Evolutionary conservation across 768 basidiomycete genomes (phyloP).

Genomic region (Lactarius deliciosus): DNA sequence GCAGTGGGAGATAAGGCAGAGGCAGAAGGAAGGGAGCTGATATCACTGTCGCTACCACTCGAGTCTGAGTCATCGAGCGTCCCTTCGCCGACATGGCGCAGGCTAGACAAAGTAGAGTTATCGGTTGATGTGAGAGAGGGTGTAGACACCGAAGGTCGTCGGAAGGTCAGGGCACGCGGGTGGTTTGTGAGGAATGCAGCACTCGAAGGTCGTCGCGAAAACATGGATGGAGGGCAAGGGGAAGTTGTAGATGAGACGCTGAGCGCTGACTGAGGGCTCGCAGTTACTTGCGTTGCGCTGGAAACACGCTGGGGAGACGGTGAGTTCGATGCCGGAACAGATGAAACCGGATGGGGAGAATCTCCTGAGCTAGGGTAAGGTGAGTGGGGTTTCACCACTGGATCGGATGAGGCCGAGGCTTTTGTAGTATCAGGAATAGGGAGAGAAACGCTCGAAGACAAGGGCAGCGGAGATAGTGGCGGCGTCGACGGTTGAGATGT

Average conservation of each 20-base stretch:
- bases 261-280: constrained; percentile 22
- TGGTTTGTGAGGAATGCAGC: constrained; percentile 27
- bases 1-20: constrained; percentile 40
- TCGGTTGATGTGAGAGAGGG: constrained; percentile 39
- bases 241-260: constrained; percentile 25
- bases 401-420: constrained; percentile 33
- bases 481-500: constrained; percentile 33
- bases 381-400: constrained; percentile 29
- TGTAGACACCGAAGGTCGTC: constrained; percentile 45
- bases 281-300: constrained; percentile 14
- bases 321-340: constrained; percentile 22
- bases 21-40: constrained; percentile 20
- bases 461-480: constrained; percentile 32
- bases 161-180: constrained; percentile 34
- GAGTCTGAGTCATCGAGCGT: constrained; percentile 79
- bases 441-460: constrained; percentile 30
- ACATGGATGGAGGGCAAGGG: constrained; percentile 14
- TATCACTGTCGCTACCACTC: constrained; percentile 38
- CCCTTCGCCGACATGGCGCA: constrained; percentile 72
- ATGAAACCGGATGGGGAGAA: constrained; percentile 17
- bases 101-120: constrained; percentile 40
- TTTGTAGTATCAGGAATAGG: constrained; percentile 24
- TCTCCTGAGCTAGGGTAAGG: constrained; percentile 12
- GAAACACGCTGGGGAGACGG: constrained; percentile 26
- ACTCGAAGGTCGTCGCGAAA: constrained; percentile 29